Percentiles rank a stretch among this genome's conserved stretches.
Conservation (phyloP, 1,139 yeast genomes). For the Yamadazyma aaseri region DNA sequence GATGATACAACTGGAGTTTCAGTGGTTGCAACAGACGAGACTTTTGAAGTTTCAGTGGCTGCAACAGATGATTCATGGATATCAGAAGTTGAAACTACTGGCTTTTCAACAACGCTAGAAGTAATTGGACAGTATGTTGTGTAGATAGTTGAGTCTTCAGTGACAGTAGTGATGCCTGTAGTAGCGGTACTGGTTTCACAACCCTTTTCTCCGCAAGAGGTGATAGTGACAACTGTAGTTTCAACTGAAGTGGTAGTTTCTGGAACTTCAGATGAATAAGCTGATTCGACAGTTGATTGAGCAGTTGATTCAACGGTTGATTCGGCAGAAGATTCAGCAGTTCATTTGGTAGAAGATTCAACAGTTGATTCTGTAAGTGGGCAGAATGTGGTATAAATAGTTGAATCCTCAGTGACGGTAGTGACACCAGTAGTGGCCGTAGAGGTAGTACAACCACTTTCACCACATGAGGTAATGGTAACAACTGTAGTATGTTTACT, state of each 20-base stretch:
- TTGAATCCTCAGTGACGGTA: slow-evolving; percentile 1
- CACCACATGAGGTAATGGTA: slow-evolving; percentile 3
- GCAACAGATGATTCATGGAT: not conserved
- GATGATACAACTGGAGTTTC: slow-evolving; percentile 2
- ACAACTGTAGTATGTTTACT: no score
- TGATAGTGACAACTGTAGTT: slow-evolving; percentile 14
- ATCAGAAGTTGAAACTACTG: not conserved
- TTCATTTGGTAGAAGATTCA: slow-evolving; percentile 1
- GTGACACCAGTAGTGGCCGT: slow-evolving; percentile 6
- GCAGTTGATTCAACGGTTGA: not conserved
- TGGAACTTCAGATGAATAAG: not conserved
- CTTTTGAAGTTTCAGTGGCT: slow-evolving; percentile 5
- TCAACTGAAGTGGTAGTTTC: slow-evolving; percentile 5
- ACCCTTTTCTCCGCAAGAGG: slow-evolving; percentile 6
- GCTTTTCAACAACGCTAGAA: not conserved
- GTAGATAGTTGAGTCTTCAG: slow-evolving; percentile 12
- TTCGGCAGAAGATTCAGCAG: not conserved
- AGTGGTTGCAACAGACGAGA: slow-evolving; percentile 7
- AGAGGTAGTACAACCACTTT: slow-evolving; percentile 2
- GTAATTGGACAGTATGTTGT: slow-evolving; percentile 2
- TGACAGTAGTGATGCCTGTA: slow-evolving; percentile 20
- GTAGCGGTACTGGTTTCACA: slow-evolving; percentile 14
- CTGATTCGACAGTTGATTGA: not conserved
- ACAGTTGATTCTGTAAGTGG: slow-evolving; percentile 3
- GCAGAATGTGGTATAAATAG: slow-evolving; percentile 7